Conservation (phyloP, 306 rosid genomes). For the Vigna unguiculata region DNA sequence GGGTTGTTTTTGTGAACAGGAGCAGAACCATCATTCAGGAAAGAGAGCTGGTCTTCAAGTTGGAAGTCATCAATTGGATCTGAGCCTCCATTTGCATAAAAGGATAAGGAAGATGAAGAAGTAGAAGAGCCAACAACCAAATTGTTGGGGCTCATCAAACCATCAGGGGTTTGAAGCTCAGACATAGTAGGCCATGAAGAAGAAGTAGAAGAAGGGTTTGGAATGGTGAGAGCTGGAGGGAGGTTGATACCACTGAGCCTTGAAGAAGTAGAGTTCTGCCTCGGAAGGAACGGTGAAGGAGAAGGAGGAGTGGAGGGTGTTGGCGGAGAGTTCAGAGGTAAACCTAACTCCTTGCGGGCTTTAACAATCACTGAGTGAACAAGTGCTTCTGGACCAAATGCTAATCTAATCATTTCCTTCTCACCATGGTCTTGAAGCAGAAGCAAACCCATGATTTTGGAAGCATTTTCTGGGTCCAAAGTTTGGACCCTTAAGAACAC, state of each 20-base stretch:
- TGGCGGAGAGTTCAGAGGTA: slow-evolving; percentile 73
- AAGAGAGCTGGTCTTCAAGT: slow-evolving; percentile 88
- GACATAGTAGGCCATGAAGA: slow-evolving; percentile 66
- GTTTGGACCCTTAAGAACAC: slow-evolving; percentile 89
- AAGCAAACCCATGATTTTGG: slow-evolving; percentile 95
- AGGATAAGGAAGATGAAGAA: slow-evolving; percentile 60
- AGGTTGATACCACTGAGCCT: slow-evolving; percentile 56
- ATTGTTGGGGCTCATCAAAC: slow-evolving; percentile 65
- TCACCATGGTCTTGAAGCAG: slow-evolving; percentile 95
- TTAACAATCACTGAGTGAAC: slow-evolving; percentile 82
- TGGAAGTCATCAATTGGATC: slow-evolving; percentile 86
- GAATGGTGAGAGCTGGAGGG: slow-evolving; percentile 66
- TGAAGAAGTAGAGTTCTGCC: slow-evolving; percentile 64
- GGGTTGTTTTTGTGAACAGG: slow-evolving; percentile 53
- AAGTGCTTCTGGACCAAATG: slow-evolving; percentile 91
- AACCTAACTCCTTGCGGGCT: slow-evolving; percentile 78
- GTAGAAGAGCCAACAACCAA: slow-evolving; percentile 50
- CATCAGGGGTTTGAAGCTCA: slow-evolving; percentile 71
- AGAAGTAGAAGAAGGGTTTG: slow-evolving; percentile 63
- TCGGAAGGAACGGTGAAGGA: slow-evolving; percentile 69
- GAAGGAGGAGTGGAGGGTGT: slow-evolving; percentile 76
- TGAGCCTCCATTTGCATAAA: slow-evolving; percentile 54
- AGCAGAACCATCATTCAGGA: slow-evolving; percentile 72
- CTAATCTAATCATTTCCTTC: slow-evolving; percentile 93
- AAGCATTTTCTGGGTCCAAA: slow-evolving; percentile 97